Evolutionary conservation across 148 eudicot species (phyloP).

Genomic region (Rhododendron henanense): DNA sequence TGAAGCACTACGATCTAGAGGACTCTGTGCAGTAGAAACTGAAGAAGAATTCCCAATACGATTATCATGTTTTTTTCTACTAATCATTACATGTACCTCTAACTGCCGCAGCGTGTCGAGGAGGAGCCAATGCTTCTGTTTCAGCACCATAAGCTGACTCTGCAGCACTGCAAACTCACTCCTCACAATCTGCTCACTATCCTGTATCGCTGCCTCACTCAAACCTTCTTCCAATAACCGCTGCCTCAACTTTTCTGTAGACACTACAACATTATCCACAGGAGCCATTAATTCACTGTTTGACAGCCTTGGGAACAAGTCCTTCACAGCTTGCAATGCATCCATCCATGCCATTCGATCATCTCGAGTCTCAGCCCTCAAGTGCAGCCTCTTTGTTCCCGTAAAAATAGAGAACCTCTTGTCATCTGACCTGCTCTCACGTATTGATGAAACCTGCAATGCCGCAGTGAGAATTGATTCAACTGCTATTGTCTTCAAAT

Average conservation of each 20-base stretch:
- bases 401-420: constrained; percentile 85
- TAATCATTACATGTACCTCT: constrained; percentile 62
- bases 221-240: constrained; percentile 64
- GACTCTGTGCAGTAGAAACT: constrained; percentile 26
- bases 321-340: constrained; percentile 78
- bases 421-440: constrained; percentile 87
- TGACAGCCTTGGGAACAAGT: constrained; percentile 82
- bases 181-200: constrained; percentile 71
- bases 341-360: constrained; percentile 78
- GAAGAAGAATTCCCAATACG: constrained; percentile 34
- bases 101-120: constrained; percentile 65
- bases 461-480: neutral
- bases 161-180: constrained; percentile 61
- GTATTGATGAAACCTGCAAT: constrained; percentile 66
- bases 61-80: constrained; percentile 23
- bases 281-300: constrained; percentile 75
- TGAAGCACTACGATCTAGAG: constrained; percentile 8
- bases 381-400: constrained; percentile 85
- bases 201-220: constrained; percentile 61
- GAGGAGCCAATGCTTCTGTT: constrained; percentile 75
- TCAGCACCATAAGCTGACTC: constrained; percentile 63
- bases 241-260: constrained; percentile 66
- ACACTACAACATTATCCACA: constrained; percentile 39
- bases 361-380: constrained; percentile 68
- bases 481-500: neutral